Conservation (phyloP, 768 basidiomycete species). For the Kwoniella mangroviensis region DNA sequence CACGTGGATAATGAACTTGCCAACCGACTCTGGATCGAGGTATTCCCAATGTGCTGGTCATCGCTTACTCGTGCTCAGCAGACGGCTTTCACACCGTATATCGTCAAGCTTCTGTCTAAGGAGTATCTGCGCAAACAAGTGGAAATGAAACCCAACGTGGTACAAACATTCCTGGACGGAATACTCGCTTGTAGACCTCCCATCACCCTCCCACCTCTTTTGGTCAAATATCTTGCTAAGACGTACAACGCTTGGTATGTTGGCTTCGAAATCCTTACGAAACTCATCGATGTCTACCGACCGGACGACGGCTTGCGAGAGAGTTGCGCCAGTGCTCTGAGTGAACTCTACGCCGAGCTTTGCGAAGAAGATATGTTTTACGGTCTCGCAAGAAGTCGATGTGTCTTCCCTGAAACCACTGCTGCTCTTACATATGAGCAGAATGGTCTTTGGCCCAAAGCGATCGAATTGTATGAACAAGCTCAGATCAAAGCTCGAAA, state of each 20-base stretch:
- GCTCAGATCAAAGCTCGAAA: conserved; percentile 84
- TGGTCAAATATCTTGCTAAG: conserved; percentile 94
- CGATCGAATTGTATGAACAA: conserved; percentile 81
- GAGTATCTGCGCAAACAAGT: conserved; percentile 91
- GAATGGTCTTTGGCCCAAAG: conserved; percentile 95
- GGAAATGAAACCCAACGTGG: conserved; percentile 85
- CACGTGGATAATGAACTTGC: conserved; percentile 77
- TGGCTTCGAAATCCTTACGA: conserved; percentile 79
- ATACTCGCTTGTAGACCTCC: conserved; percentile 83
- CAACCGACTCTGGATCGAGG: conserved; percentile 82
- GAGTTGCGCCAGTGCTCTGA: conserved; percentile 83
- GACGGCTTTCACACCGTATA: conserved; percentile 81
- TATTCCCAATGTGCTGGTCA: conserved; percentile 85
- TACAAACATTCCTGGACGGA: conserved; percentile 85
- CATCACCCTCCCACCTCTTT: conserved; percentile 87
- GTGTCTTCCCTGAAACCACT: conserved; percentile 87
- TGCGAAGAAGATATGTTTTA: conserved; percentile 97
- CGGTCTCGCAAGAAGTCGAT: conserved; percentile 89
- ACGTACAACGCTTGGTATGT: conserved; percentile 96
- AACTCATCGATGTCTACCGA: conserved; percentile 75
- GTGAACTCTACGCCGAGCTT: conserved; percentile 93
- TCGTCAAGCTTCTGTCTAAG: conserved; percentile 86
- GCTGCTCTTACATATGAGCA: conserved; percentile 85
- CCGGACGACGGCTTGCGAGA: conserved; percentile 81
- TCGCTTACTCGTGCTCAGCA: conserved; percentile 87